Evolutionary conservation across 164 flowering plant genomes (phyloP), one percentile per base, ranked within the genome.

Genomic region (Dillenia turbinata): DNA sequence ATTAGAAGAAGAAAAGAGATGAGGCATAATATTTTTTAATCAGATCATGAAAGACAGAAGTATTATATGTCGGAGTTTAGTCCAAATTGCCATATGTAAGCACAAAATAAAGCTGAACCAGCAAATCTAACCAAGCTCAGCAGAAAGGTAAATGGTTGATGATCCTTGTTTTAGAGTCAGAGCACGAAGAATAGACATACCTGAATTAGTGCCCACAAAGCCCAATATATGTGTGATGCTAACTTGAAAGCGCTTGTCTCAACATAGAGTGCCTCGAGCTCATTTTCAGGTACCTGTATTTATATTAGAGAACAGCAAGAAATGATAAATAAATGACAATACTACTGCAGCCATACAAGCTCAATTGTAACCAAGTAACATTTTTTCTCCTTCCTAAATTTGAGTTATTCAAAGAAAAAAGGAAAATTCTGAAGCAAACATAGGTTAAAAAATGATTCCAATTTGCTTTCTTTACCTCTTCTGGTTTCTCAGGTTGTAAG

Each of bases 121-220:
- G 40, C 40, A 33, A 33, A 33, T 33, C 40, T 0, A 5, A 33
- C 40, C 40, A 33, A 33, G 40, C 40, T 33, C 40, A 33, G 7
- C 40, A 33, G 40, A 4, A 1, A 4, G 40, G 40, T 33, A 4
- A 17, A 13, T 51, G 26, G 9, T 12, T 16, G 24, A 46, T n/a
- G 40, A 12, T 47, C 45, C n/a, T 60, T 44, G 47, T 47, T 47
- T 43, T 24, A 26, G 53, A 2, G 44, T 47, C 43, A 33, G 49
- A 48, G 66, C 50, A 1, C 10, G 56, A 54, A 62, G 54, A 8
- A 44, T n/a, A 44, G 47, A 49, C 14, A 70, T 71, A 91, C 97
- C 99, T 89, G 97, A 57, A 95, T 92, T 47, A 92, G 71, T 40
- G 83, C 96, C 99, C 99, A 95, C 49, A 92, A 56, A 53, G 97